Evolutionary conservation across 768 basidiomycete species (phyloP), one percentile per base, ranked within the genome.

Genomic region (Panellus pusillus): DNA sequence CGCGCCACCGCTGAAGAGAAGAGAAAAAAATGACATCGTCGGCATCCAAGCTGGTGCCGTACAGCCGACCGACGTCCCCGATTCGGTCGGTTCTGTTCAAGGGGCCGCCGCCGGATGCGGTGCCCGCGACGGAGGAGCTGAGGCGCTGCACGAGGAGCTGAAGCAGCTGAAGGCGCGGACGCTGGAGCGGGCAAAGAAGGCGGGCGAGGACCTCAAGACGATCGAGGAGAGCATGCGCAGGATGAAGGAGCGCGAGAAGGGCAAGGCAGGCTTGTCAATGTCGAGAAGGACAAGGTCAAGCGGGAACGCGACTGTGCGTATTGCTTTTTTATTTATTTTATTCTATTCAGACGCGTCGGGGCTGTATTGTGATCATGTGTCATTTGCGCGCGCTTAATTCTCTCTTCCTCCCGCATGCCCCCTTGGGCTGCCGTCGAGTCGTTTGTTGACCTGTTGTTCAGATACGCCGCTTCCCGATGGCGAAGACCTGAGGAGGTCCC

Each of bases 71-170:
- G 36, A 79, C 79, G 43, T 67, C 76, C n/a, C 61, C 69, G 57
- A 73, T 83, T 54, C 80, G 78, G 56, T 87, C 87, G 37, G 66
- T 76, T 53, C 71, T 91, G 51, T 72, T 89, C 65, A 85, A 81
- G 73, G 81, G 74, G 60, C 77, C 78, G 1, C 75, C 87, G 1
- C 75, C 87, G 52, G 86, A 90, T 52, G 67, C 76, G 12, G 77
- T 93, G 14, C 91, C 91, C 8, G 76, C 84, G 18, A 80, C 82
- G 15, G 84, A 88, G 47, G 91, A 92, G 37, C 81, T 92, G 83
- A 88, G 53, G 61, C 68, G 18, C 76, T 91, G 18, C 80, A 86
- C 37, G 63, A 73, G 40, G 88, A 91, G 66, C 80, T 93, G 43
- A 72, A 67, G 55, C 56, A 72, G 44, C 69, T 86, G 47, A 80